Percentiles rank a stretch among this genome's conserved stretches.
phyloP scores from a whole-genome alignment of 2,329 filamentous ascomycete species.

The Cladosporium sp. region DNA sequence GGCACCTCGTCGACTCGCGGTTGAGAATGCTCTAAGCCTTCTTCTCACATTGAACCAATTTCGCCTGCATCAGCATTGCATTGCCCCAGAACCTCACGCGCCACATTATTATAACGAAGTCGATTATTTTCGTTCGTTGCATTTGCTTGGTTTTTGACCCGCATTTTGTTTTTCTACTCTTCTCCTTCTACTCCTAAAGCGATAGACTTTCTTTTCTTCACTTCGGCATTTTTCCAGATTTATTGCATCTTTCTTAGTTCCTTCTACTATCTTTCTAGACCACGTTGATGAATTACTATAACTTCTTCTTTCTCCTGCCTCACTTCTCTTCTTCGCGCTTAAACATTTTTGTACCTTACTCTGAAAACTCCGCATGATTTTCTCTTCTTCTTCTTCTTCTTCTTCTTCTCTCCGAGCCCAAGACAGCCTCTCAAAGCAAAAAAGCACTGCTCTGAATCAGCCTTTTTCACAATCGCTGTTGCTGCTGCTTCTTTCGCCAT shows the following conservation, averaged over 20 bases:
- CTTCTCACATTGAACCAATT: not conserved
- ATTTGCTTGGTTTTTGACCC: no score
- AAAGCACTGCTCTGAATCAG: no score
- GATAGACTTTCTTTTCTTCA: not conserved
- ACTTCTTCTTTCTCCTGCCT: no score
- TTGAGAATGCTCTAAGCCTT: not conserved
- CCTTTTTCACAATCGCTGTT: no score
- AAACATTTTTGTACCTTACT: no score
- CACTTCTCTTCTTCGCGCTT: no score
- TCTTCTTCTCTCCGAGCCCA: no score
- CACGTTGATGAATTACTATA: not conserved
- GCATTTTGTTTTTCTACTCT: not conserved
- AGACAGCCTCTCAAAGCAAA: no score
- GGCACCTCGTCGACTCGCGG: constrained; percentile 10
- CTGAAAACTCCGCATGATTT: no score
- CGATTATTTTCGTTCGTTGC: not conserved
- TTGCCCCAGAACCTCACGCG: not conserved
- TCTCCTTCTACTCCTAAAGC: not conserved
- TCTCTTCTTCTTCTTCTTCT: no score
- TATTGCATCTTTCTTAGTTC: not conserved
- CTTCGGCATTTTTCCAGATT: not conserved
- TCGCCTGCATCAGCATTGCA: not conserved
- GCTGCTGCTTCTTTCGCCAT: no score
- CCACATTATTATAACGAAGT: not conserved
- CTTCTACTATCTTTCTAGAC: not conserved